Evolutionary conservation across 1,139 yeast species (phyloP).

Genomic region (Debaryomyces udenii): DNA sequence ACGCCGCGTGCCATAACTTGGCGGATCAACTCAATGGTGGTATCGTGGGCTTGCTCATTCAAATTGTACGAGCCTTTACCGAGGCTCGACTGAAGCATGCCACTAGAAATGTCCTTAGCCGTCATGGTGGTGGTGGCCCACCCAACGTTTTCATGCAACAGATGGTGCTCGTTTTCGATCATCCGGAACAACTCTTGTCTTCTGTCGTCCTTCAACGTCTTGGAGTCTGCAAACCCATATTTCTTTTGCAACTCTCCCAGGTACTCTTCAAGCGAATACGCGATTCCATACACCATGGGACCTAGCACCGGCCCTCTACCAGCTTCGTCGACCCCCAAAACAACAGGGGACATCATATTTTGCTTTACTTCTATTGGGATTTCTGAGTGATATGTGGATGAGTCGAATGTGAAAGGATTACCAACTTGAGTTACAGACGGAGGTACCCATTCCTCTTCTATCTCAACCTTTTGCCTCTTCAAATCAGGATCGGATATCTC

Average conservation of each 20-base stretch:
- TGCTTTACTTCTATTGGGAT: constrained; percentile 28
- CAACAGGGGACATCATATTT: constrained; percentile 30
- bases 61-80: constrained; percentile 70
- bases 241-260: constrained; percentile 52
- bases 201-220: constrained; percentile 73
- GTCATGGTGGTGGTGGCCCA: constrained; percentile 88
- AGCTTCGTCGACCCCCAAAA: constrained; percentile 95
- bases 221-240: constrained; percentile 91
- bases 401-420: constrained; percentile 29
- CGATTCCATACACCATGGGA: constrained; percentile 94
- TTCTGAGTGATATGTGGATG: constrained; percentile 40
- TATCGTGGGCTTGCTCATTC: constrained; percentile 95
- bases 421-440: constrained; percentile 32
- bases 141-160: constrained; percentile 65
- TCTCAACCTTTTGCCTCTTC: constrained; percentile 4
- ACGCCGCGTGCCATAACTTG: constrained; percentile 62
- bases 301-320: constrained; percentile 98
- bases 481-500: background rate
- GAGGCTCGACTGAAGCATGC: constrained; percentile 69
- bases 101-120: constrained; percentile 83
- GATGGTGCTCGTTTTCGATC: constrained; percentile 53
- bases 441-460: constrained; percentile 30
- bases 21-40: constrained; percentile 78
- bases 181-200: constrained; percentile 63
- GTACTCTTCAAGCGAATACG: constrained; percentile 68